Base-by-base conservation (phyloP, 306 rosid species). In the Trifolium subterraneum region DNA sequence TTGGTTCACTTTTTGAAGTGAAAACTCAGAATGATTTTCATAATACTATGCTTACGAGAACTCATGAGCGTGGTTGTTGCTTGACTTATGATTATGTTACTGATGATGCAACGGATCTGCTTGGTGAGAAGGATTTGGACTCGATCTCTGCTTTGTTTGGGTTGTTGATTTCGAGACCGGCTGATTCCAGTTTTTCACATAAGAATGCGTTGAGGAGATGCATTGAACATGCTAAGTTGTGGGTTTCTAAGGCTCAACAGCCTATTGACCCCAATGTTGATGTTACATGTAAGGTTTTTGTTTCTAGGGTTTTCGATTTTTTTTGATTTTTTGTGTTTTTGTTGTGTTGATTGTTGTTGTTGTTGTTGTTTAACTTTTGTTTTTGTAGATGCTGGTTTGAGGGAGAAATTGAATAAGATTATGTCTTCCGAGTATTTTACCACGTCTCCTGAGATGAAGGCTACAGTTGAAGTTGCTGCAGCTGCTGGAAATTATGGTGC, bases 101-200 rank as follows among this genome's bases (percentile, higher is more conserved):
- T 2, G 99, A 95, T 75, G 99, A 95, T 68, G 98, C 97, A 14
- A 90, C 96, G 19, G 99, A 95, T 87, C 93, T 87, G 81, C 98
- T 95, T 0, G 83, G 88, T 7, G 98, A 92, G 88, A 86, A 81
- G 73, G 99, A 95, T 76, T 77, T 95, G 84, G 97, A 95, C 68
- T 84, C 80, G 85, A 83, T 95, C 68, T 87, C 99, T 7, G 41
- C 96, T 13, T 33, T 70, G 68, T 72, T 91, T 6, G 90, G 90
- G 4, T 48, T 95, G 5, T 78, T 95, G 86, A 85, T 88, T 39
- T 88, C 99, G 1, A 84, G 99, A 6, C 97, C 99, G 0, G 89
- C 84, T 0, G 93, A 89, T 76, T 90, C 99, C 1, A 87, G 94
- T 76, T 83, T 92, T 69, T 89, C 98, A 6, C 99, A 95, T 71